Base-by-base conservation (phyloP, 1,139 yeast genomes). In the Zygoascus sp. region DNA sequence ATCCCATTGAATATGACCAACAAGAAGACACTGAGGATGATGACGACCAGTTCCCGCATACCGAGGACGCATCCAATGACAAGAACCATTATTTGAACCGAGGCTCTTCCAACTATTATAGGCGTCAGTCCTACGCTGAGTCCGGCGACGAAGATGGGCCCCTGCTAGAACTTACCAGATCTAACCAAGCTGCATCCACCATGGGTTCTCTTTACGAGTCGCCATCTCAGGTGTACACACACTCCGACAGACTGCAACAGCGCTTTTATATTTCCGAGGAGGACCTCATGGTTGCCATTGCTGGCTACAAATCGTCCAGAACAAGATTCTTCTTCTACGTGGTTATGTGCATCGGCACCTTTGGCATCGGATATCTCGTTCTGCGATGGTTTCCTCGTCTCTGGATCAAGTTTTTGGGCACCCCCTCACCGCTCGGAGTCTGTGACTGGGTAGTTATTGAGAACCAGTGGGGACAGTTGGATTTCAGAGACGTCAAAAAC, bases 361-460 rank as follows among this genome's bases (percentile, higher is more conserved):
- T 78, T 2, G 98, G 98, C 0, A 43, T 88, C 3, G 81, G 81
- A 0, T 90, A 81, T 58, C 68, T 94, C 47, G 50, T 86, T 0
- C 67, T 88, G 50, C 73, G 96, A 54, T 92, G 98, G 98, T 62
- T 87, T 37, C 97, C 98, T 0, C 73, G 80, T 42, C 80, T 80
- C 63, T 74, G 86, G 53, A 79, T 92, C 42, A 74, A 74, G 45
- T 67, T 88, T 52, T 72, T 79, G 68, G 97, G 96, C 2, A 67
- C 68, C 16, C 74, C 74, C 27, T 73, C 78, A 6, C 81, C 95
- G 0, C 70, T 94, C 52, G 96, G 89, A 1, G 74, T 74, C 50
- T 85, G 97, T 28, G 95, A 88, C 58, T 88, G 97, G 95, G 84
- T 92, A 32, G 96, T 89, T 15, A 75, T 94, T 38, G 98, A 92